Conservation (phyloP, 768 basidiomycete species). For the Lactifluus echinatus region DNA sequence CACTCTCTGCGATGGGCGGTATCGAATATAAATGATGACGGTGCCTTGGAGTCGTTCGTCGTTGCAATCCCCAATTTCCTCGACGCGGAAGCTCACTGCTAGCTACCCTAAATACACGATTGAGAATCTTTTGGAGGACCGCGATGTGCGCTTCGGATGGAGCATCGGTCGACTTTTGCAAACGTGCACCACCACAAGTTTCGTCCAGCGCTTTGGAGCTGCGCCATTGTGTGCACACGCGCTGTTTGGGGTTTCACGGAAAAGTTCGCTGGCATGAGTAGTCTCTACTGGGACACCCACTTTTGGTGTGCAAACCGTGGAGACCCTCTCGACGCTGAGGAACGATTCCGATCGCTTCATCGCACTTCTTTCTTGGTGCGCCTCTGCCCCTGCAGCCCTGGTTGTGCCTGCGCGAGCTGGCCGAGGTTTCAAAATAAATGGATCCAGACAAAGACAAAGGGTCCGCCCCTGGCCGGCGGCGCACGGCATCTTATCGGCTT, state of each 20-base stretch:
- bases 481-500: background rate
- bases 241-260: constrained; percentile 14
- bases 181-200: constrained; percentile 6
- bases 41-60: constrained; percentile 12
- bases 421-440: background rate
- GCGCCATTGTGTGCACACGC: constrained; percentile 2
- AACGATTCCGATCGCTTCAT: background rate
- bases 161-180: constrained; percentile 13
- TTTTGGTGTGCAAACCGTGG: constrained; percentile 9
- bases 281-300: constrained; percentile 13
- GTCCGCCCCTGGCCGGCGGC: constrained; percentile 1
- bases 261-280: background rate
- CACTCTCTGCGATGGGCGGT: constrained; percentile 5
- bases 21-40: background rate
- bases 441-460: background rate
- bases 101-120: constrained; percentile 11
- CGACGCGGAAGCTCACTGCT: background rate
- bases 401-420: constrained; percentile 9
- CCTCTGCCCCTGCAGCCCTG: constrained; percentile 5
- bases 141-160: constrained; percentile 12
- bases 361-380: constrained; percentile 1
- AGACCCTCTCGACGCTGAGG: constrained; percentile 2
- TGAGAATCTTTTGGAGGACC: constrained; percentile 8
- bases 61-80: constrained; percentile 13
- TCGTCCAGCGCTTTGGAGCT: background rate